phyloP scores from a whole-genome alignment of 2,329 filamentous ascomycete genomes.

The Sclerotinia glacialis region DNA sequence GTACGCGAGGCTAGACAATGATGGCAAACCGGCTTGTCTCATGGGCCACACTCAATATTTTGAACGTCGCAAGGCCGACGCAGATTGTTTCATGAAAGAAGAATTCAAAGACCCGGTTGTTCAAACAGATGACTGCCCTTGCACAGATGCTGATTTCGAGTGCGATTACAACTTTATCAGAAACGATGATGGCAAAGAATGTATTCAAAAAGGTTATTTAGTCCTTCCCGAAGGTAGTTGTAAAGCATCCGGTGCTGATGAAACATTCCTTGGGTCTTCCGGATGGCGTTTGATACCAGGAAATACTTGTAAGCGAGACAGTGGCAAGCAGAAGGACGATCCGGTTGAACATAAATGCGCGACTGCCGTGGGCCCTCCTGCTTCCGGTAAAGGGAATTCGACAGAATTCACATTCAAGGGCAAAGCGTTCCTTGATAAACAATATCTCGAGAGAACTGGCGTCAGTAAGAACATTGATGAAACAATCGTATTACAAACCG shows the following conservation, averaged over 20 bases:
- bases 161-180: conserved; percentile 90
- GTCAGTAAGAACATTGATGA: conserved; percentile 66
- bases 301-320: conserved; percentile 64
- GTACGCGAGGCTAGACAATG: conserved; percentile 76
- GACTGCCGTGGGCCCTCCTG: conserved; percentile 54
- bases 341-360: conserved; percentile 73
- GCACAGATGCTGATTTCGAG: conserved; percentile 82
- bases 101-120: conserved; percentile 77
- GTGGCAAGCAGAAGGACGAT: conserved; percentile 65
- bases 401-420: conserved; percentile 63
- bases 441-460: conserved; percentile 77
- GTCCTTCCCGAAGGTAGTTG: conserved; percentile 70
- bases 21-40: conserved; percentile 80
- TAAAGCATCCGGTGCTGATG: conserved; percentile 48
- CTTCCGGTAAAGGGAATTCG: conserved; percentile 63
- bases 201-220: conserved; percentile 59
- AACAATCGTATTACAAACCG: conserved; percentile 57
- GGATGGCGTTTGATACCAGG: conserved; percentile 91
- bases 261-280: conserved; percentile 78
- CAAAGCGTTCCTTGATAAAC: conserved; percentile 51
- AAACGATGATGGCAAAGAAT: conserved; percentile 64
- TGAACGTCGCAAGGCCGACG: conserved; percentile 77
- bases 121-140: conserved; percentile 73
- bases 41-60: conserved; percentile 96
- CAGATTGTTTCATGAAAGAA: conserved; percentile 83